Percentiles rank a stretch among this genome's conserved stretches.
These are phyloP conservation scores for Pichia ethanolica DNA, from an alignment of 805 yeast genomes.

Conservation along the genomic window DNA sequence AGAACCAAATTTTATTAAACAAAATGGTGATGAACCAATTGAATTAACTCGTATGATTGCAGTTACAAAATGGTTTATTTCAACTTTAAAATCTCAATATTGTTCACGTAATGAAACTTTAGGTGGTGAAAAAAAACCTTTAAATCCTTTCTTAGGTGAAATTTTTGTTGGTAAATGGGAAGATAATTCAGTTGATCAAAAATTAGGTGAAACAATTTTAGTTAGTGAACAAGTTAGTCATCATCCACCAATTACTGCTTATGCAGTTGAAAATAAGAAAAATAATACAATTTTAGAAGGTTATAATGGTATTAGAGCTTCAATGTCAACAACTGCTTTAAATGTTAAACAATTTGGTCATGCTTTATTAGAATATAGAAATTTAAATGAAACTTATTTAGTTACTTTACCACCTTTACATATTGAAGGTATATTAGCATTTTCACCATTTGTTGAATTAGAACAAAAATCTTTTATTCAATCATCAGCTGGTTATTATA, in stretches of 20 bases:
- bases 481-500: constrained; percentile 67
- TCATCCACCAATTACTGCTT: constrained; percentile 97
- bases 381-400: constrained; percentile 59
- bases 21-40: constrained; percentile 34
- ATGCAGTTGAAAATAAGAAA: constrained; percentile 67
- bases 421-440: constrained; percentile 86
- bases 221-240: constrained; percentile 92
- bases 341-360: constrained; percentile 91
- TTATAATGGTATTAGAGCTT: constrained; percentile 81
- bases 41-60: constrained; percentile 65
- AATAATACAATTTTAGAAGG: constrained; percentile 72
- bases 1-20: constrained; percentile 51
- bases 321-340: constrained; percentile 67
- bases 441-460: constrained; percentile 90
- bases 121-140: constrained; percentile 96
- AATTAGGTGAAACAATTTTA: constrained; percentile 68
- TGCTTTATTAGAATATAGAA: constrained; percentile 61
- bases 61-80: constrained; percentile 85
- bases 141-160: constrained; percentile 95
- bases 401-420: constrained; percentile 92
- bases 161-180: constrained; percentile 86
- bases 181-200: constrained; percentile 39
- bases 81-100: constrained; percentile 88
- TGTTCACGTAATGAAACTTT: constrained; percentile 84
- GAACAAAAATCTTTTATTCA: constrained; percentile 85